Conservation (phyloP, 257 asterid species). For the Salvia hispanica region DNA sequence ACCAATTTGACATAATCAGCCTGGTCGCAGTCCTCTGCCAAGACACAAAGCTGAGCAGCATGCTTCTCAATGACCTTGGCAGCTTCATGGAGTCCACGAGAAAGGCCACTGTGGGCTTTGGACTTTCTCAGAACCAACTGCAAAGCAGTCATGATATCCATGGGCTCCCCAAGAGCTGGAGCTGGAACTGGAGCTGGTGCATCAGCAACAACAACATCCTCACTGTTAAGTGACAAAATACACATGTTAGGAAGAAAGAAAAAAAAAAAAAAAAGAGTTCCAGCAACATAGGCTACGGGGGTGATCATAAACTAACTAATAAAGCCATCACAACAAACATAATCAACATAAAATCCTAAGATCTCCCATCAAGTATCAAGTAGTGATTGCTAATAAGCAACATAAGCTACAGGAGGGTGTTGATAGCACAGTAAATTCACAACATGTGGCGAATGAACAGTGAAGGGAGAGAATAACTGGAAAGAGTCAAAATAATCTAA, state of each 20-base stretch:
- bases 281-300: too few species aligned
- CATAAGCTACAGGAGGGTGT: neutral
- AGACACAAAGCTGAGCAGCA: constrained; percentile 67
- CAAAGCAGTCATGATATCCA: constrained; percentile 64
- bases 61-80: constrained; percentile 75
- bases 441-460: neutral
- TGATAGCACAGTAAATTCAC: neutral
- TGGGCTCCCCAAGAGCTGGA: constrained; percentile 61
- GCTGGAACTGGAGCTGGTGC: constrained; percentile 36
- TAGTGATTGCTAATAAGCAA: too few species aligned
- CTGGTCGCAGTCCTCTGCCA: constrained; percentile 75
- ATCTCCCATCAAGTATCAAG: neutral
- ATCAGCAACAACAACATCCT: constrained; percentile 47
- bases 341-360: neutral
- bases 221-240: constrained; percentile 28
- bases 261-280: neutral
- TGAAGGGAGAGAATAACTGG: too few species aligned
- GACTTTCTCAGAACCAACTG: constrained; percentile 68
- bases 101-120: constrained; percentile 68
- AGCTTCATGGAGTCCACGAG: constrained; percentile 66
- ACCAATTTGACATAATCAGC: constrained; percentile 69
- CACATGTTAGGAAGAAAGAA: neutral
- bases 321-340: neutral
- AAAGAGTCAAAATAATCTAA: neutral
- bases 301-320: neutral